Conservation (phyloP, 2,329 filamentous ascomycete genomes). For the Ophiostoma fasciatum region DNA sequence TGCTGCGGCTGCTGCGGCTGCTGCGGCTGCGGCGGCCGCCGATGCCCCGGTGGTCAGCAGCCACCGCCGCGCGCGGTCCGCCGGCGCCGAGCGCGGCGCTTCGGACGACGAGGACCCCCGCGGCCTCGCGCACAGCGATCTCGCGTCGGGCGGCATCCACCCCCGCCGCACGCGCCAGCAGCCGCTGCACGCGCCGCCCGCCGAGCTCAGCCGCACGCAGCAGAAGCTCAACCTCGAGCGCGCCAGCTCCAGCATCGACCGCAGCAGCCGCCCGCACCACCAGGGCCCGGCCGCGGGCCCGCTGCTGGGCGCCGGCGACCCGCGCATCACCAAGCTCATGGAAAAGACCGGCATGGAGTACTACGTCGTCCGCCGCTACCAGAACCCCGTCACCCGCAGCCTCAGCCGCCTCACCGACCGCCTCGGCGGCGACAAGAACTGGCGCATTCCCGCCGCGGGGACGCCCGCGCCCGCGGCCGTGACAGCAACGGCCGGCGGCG, state of each 20-base stretch:
- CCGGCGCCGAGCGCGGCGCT: too few relatives aligned
- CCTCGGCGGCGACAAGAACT: conserved; percentile 34
- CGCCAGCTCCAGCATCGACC: conserved; percentile 57
- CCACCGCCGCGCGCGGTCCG: too few relatives aligned
- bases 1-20: too few relatives aligned
- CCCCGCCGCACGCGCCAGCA: conserved; percentile 6
- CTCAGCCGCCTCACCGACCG: conserved; percentile 38
- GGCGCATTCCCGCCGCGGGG: conserved; percentile 27
- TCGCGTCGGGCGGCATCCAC: not conserved
- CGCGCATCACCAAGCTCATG: conserved; percentile 47
- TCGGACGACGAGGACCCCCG: conserved; percentile 2
- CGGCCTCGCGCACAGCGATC: too few relatives aligned
- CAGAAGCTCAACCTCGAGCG: conserved; percentile 64
- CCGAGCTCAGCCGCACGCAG: conserved; percentile 52
- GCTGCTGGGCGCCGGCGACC: conserved; percentile 39
- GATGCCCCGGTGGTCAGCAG: too few relatives aligned
- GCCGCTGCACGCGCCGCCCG: conserved; percentile 18
- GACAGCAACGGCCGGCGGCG: not conserved
- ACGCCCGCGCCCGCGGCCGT: not conserved
- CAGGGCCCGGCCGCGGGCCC: conserved; percentile 21
- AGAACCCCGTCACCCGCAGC: conserved; percentile 54
- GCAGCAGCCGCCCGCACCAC: conserved; percentile 32
- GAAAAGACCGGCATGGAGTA: conserved; percentile 61
- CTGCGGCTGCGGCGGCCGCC: too few relatives aligned
- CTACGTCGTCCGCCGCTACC: conserved; percentile 56